phyloP scores from a whole-genome alignment of 2,329 filamentous ascomycete genomes.

The Fusarium staphyleae region DNA sequence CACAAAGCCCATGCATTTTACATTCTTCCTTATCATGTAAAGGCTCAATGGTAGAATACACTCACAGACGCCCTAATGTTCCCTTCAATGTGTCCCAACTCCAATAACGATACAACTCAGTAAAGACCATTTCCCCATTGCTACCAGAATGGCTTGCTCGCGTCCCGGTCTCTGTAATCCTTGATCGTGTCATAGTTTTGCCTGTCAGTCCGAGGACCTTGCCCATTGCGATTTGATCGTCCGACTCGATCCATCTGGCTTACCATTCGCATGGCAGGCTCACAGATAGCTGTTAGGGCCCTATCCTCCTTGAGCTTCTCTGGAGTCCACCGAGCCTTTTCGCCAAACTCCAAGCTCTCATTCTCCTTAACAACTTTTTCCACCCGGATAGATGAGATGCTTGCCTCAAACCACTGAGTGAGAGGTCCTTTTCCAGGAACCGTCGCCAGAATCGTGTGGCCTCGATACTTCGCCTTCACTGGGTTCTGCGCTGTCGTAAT shows the following conservation, averaged over 20 bases:
- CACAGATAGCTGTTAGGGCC: conserved; percentile 39
- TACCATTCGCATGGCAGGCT: conserved; percentile 43
- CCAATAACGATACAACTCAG: background rate
- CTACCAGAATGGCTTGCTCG: conserved; percentile 33
- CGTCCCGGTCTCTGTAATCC: conserved; percentile 6
- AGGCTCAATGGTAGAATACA: background rate
- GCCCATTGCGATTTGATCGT: conserved; percentile 38
- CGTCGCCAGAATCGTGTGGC: conserved; percentile 13
- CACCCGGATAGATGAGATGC: conserved; percentile 35
- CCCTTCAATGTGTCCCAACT: background rate
- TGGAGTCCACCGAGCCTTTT: conserved; percentile 37
- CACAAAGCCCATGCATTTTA: too few relatives aligned
- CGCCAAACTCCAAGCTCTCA: conserved; percentile 37
- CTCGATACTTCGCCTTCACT: conserved; percentile 3
- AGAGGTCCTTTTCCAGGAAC: conserved; percentile 11
- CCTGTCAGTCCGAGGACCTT: conserved; percentile 14
- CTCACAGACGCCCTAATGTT: background rate
- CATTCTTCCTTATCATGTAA: background rate
- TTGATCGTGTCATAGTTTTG: conserved; percentile 9
- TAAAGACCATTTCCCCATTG: background rate
- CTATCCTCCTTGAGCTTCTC: conserved; percentile 33
- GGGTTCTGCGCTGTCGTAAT: background rate
- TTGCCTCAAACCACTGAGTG: conserved; percentile 43
- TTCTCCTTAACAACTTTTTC: conserved; percentile 39
- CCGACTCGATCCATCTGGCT: conserved; percentile 45